phyloP scores from a whole-genome alignment of 495 filamentous ascomycete species.

The Penicillium herquei region DNA sequence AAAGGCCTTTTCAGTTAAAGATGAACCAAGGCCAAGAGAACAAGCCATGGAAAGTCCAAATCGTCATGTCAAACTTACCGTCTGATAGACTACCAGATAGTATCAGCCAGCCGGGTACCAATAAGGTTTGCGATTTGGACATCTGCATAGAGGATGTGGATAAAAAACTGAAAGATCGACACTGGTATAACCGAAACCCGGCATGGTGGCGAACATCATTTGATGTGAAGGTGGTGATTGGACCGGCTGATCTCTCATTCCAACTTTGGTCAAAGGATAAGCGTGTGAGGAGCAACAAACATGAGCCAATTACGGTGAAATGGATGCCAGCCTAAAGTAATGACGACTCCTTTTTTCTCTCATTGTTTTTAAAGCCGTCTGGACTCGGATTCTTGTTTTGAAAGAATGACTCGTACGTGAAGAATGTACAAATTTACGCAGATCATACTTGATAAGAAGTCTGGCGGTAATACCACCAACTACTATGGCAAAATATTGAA shows the following conservation, averaged over 20 bases:
- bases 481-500: too few relatives aligned
- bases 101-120: constrained; percentile 32
- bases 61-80: constrained; percentile 49
- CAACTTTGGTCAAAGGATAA: constrained; percentile 52
- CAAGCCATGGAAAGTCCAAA: constrained; percentile 41
- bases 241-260: constrained; percentile 55
- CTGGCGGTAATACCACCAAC: too few relatives aligned
- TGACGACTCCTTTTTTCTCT: background rate
- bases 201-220: constrained; percentile 49
- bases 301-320: constrained; percentile 49
- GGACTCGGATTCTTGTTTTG: too few relatives aligned
- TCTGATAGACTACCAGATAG: constrained; percentile 40
- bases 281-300: constrained; percentile 39
- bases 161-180: constrained; percentile 44
- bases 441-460: too few relatives aligned
- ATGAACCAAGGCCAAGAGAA: constrained; percentile 37
- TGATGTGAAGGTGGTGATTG: constrained; percentile 51
- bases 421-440: too few relatives aligned
- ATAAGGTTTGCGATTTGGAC: constrained; percentile 25
- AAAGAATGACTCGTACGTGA: too few relatives aligned
- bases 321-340: constrained; percentile 35
- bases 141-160: constrained; percentile 35
- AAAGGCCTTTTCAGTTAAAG: constrained; percentile 45
- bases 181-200: constrained; percentile 42
- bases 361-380: too few relatives aligned